Evolutionary conservation across 1,284 basidiomycete species (phyloP), one percentile per base, ranked within the genome.

Genomic region (Dichomitus squalens): DNA sequence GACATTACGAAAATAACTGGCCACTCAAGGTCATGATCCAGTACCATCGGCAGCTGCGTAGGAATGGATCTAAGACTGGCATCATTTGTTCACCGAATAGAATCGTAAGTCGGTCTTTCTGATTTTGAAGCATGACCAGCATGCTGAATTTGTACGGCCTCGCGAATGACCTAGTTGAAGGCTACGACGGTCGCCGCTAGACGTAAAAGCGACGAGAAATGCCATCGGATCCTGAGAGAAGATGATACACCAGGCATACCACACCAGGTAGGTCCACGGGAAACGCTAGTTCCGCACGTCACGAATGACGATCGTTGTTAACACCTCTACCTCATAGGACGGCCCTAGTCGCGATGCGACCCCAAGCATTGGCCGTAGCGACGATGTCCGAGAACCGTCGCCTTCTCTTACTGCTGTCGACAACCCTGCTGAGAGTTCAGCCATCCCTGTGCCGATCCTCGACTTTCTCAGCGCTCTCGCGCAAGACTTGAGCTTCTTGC

Each of bases 401-500:
- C 25, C 16, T 16, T n/a, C 16, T 6, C 25, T 25, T 16, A 44
- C 16, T 29, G 27, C 41, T n/a, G 16, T n/a, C 23, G 16, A 21
- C 3, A 44, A n/a, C 27, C 29, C 25, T 29, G 41, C 25, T 6
- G 41, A 29, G 23, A 27, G 12, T 21, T 11, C 9, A 40, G 9
- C 27, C 4, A 27, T 27, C n/a, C 7, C 31, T 6, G 31, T 2
- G 6, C 27, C 16, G 12, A 16, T 36, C 8, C 6, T 35, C 5
- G n/a, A 23, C 2, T 58, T 62, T 51, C 33, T 62, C 23, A 35
- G 23, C 16, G 8, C 29, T 2, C 48, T 62, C 11, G 49, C 60
- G 11, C 60, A 59, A 23, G 57, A 62, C 27, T 38, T 59, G 9
- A 38, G 48, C n/a, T 27, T 14, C 16, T 44, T 62, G 20, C 23